A percentile compares a stretch with the other conserved stretches of the same genome.
phyloP scores from a whole-genome alignment of 352 stramenopile genomes.

The Lagenidium giganteum region DNA sequence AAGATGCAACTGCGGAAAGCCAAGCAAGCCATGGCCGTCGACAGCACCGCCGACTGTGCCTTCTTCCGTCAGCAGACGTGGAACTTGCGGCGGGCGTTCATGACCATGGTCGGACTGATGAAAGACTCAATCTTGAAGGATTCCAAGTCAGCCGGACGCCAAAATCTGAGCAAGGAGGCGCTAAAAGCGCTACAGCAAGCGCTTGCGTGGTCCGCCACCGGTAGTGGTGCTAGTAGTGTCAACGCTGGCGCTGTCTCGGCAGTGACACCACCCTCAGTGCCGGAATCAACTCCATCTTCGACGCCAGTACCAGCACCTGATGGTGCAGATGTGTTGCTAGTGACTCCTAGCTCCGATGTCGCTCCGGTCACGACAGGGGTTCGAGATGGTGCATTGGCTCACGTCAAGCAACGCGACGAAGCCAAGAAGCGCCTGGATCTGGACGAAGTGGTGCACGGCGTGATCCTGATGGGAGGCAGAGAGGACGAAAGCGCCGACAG shows the following conservation, averaged over 20 bases:
- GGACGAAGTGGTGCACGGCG: constrained; percentile 39
- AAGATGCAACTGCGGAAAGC: constrained; percentile 46
- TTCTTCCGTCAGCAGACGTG: constrained; percentile 44
- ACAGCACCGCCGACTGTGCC: constrained; percentile 20
- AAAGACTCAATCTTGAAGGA: constrained; percentile 43
- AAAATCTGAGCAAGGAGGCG: constrained; percentile 50
- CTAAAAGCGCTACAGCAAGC: constrained; percentile 10
- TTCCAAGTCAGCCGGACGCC: constrained; percentile 55
- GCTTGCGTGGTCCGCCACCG: too few species aligned
- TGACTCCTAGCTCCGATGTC: not conserved
- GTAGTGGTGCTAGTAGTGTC: too few species aligned
- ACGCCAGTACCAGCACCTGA: constrained; percentile 1
- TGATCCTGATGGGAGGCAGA: constrained; percentile 40
- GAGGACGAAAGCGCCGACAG: constrained; percentile 30
- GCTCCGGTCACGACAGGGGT: constrained; percentile 16
- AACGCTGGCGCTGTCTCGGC: too few species aligned
- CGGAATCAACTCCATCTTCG: not conserved
- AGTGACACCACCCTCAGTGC: not conserved
- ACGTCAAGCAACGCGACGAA: constrained; percentile 13
- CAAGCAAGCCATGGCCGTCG: constrained; percentile 33
- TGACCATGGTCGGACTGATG: constrained; percentile 32
- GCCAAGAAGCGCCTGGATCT: constrained; percentile 28
- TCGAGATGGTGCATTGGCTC: too few species aligned
- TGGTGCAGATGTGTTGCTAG: not conserved
- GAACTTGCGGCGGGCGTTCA: constrained; percentile 29